Percentiles rank a stretch among this genome's conserved stretches.
phyloP scores from a whole-genome alignment of 495 filamentous ascomycete genomes.

The Tetracladium setigerum region DNA sequence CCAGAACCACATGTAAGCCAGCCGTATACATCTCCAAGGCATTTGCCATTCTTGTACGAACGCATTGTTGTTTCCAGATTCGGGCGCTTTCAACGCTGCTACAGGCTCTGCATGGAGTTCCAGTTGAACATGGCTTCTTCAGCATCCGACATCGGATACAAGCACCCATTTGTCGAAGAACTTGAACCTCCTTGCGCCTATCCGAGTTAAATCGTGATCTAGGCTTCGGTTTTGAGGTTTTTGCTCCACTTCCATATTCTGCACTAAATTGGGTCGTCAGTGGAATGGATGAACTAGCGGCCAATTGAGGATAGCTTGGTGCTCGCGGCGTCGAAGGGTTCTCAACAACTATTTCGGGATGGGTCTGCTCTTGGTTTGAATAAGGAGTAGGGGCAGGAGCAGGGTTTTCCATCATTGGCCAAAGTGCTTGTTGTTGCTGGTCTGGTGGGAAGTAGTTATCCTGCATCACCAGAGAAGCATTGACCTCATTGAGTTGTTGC shows the following conservation, averaged over 20 bases:
- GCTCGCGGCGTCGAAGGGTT: neutral
- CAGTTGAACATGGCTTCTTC: slow-evolving; percentile 77
- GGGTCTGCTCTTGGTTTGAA: neutral
- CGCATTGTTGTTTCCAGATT: slow-evolving; percentile 73
- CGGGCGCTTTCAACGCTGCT: slow-evolving; percentile 67
- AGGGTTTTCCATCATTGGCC: slow-evolving; percentile 14
- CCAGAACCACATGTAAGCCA: slow-evolving; percentile 60
- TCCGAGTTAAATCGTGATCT: slow-evolving; percentile 61
- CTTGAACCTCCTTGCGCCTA: slow-evolving; percentile 71
- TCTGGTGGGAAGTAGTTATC: slow-evolving; percentile 9
- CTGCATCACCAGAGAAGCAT: neutral
- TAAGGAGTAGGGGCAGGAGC: neutral
- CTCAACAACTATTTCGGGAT: neutral
- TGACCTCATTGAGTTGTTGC: slow-evolving; percentile 16
- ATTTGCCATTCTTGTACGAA: slow-evolving; percentile 66
- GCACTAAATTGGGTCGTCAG: slow-evolving; percentile 49
- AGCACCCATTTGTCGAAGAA: slow-evolving; percentile 71
- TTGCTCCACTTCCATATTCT: slow-evolving; percentile 46
- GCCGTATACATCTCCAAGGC: slow-evolving; percentile 66
- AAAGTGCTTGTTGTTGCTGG: slow-evolving; percentile 8
- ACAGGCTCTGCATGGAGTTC: slow-evolving; percentile 76
- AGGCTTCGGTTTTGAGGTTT: slow-evolving; percentile 46
- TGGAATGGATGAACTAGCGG: slow-evolving; percentile 42
- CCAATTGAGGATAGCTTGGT: slow-evolving; percentile 25
- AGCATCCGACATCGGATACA: slow-evolving; percentile 83